Base-by-base conservation (phyloP, 2,329 filamentous ascomycete genomes). In the Byssochlamys sp. region DNA sequence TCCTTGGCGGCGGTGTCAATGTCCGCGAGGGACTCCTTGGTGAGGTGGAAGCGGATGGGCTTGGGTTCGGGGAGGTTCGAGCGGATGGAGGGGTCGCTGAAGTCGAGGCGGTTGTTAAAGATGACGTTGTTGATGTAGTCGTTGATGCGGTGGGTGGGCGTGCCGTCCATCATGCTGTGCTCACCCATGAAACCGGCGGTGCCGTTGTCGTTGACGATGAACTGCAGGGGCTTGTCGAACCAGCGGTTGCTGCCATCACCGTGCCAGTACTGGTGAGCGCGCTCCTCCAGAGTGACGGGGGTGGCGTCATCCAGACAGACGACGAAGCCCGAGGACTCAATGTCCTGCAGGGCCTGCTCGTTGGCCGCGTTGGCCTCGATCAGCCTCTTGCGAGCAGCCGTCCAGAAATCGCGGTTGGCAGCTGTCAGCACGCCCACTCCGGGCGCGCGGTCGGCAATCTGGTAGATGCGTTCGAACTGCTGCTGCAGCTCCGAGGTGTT, bases 161-260 rank as follows among this genome's bases (percentile, higher is more conserved):
- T 99, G 63, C 95, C 94, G 72, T 99, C 94, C 95, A 99, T 99
- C 94, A 99, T 97, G 67, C 89, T 95, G 81, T 99, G 94, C 78
- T 99, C 94, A 69, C 94, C 94, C 82, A 91, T 92, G 81, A 99
- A 99, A 60, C 94, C 94, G 1, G 94, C 89, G 6, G 94, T 95
- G 66, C 94, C 94, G 73, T 99, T 99, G 73, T 99, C 91, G 75
- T 96, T 96, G 78, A 99, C 74, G 72, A 99, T 95, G 78, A 99
- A 97, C 76, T 99, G 92, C 56, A 96, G 79, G 4, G 94, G 94
- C 81, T 99, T 99, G 81, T 99, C 94, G 70, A 86, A 97, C 91
- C 91, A 99, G 64, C 94, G 85, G 80, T 99, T 99, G 65, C 84
- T 80, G 58, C 94, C 94, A 69, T 99, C 92, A 56, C 94, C 94